Evolutionary conservation across 1,284 basidiomycete genomes (phyloP).

Genomic region (Phellinidium pouzarii): DNA sequence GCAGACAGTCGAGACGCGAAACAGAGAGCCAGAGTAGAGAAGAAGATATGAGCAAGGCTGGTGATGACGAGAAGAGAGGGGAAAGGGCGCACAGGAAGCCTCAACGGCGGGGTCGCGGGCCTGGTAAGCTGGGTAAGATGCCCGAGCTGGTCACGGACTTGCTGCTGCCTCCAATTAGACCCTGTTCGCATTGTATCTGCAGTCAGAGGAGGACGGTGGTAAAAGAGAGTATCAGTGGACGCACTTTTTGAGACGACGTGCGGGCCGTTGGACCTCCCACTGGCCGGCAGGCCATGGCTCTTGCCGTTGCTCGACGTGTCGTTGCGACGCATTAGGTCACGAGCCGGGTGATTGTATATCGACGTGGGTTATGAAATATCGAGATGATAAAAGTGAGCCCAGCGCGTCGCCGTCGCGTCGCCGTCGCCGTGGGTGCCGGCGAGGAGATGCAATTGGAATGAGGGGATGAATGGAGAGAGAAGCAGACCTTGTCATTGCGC

Average conservation of each 20-base stretch:
- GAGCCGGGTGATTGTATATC: no score
- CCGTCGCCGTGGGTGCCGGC: no score
- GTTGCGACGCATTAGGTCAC: not conserved
- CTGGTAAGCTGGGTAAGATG: conserved; percentile 11
- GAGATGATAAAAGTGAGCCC: not conserved
- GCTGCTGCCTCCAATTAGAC: conserved; percentile 18
- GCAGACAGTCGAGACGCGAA: not conserved
- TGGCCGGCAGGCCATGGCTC: not conserved
- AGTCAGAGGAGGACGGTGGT: not conserved
- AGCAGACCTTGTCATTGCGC: not conserved
- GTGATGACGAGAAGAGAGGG: not conserved
- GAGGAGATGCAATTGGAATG: not conserved
- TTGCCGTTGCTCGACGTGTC: not conserved
- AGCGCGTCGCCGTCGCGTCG: no score
- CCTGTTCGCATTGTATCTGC: not conserved
- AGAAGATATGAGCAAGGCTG: not conserved
- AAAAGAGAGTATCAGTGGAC: not conserved
- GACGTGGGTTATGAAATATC: not conserved
- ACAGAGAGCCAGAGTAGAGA: not conserved
- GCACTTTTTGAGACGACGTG: not conserved
- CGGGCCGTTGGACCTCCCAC: not conserved
- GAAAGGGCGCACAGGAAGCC: conserved; percentile 12
- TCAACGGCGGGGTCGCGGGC: conserved; percentile 11
- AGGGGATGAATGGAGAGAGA: not conserved
- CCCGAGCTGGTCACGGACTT: conserved; percentile 17